Evolutionary conservation across 2,329 filamentous ascomycete genomes (phyloP), one percentile per base, ranked within the genome.

Genomic region (Pyricularia pennisetigena): DNA sequence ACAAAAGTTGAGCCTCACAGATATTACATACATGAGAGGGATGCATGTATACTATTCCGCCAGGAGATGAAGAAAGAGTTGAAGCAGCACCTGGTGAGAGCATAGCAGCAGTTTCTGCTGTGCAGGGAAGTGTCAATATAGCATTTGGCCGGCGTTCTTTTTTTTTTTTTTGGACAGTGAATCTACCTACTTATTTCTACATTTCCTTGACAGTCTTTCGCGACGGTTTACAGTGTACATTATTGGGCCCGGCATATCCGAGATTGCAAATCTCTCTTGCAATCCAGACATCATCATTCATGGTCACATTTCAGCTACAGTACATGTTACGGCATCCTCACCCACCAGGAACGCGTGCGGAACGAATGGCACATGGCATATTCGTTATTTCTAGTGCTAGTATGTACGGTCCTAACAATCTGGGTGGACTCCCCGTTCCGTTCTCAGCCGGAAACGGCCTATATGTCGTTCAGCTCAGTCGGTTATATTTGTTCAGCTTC

Each of bases 151-250:
- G 65, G 65, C 65, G 65, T 67, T 35, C 14, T 35, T 14, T 67
- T 57, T 6, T 35, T 35, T 35, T 14, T 67, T 57, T 6, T 54
- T 57, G 65, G 65, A 67, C 28, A 64, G 62, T 78, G 82, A 79
- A 84, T 75, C 77, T 26, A 61, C 23, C 24, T 26, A 61, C 41
- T 61, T 61, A 61, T 61, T 12, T 23, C 57, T 61, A 61, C 41
- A n/a, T 26, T 24, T 23, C 57, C 57, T 61, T 24, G 26, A 8
- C 57, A 26, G 24, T 26, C 57, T n/a, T 61, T 24, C 23, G 12
- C 57, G 23, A 61, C 57, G 23, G 9, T 24, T 61, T 9, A 61
- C n/a, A 26, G n/a, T 61, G n/a, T 24, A 61, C n/a, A 61, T 61
- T 24, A 24, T 61, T 10, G 57, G n/a, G 6, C 10, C n/a, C 24